Evolutionary conservation across 2,329 filamentous ascomycete species (phyloP).

Genomic region (Ceratocystis albifundus): DNA sequence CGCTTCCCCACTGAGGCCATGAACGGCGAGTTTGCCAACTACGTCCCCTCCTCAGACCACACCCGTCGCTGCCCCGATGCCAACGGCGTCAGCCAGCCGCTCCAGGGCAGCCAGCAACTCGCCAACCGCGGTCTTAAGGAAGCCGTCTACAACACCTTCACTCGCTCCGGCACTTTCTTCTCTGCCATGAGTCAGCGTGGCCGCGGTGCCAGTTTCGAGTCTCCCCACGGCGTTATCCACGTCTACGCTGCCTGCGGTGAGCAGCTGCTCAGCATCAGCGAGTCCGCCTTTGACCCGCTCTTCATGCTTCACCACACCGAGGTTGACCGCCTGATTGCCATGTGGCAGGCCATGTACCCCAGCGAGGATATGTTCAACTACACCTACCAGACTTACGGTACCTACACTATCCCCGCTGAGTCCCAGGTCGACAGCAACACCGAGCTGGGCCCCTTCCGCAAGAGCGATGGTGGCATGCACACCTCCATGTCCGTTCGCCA

Average conservation of each 20-base stretch:
- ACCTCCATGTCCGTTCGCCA: slow-evolving; percentile 32
- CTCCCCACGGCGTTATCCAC: slow-evolving; percentile 36
- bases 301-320: slow-evolving; percentile 45
- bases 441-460: slow-evolving; percentile 42
- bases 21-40: slow-evolving; percentile 31
- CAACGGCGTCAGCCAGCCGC: slow-evolving; percentile 31
- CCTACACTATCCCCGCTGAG: slow-evolving; percentile 35
- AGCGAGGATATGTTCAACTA: slow-evolving; percentile 30
- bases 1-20: slow-evolving; percentile 36
- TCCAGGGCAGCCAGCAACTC: slow-evolving; percentile 32
- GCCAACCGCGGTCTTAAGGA: slow-evolving; percentile 31
- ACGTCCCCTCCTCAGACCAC: slow-evolving; percentile 29
- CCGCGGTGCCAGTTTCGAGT: slow-evolving; percentile 34
- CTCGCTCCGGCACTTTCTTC: slow-evolving; percentile 30
- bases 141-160: slow-evolving; percentile 35
- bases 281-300: slow-evolving; percentile 37
- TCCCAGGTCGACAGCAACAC: slow-evolving; percentile 35
- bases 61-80: slow-evolving; percentile 31
- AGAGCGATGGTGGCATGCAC: slow-evolving; percentile 32
- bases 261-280: slow-evolving; percentile 33
- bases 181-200: slow-evolving; percentile 31
- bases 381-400: slow-evolving; percentile 31
- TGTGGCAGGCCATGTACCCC: slow-evolving; percentile 38
- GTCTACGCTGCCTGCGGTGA: slow-evolving; percentile 34
- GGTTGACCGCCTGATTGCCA: slow-evolving; percentile 53